phyloP scores from a whole-genome alignment of 331 rosid genomes.

The Ulmus americana region DNA sequence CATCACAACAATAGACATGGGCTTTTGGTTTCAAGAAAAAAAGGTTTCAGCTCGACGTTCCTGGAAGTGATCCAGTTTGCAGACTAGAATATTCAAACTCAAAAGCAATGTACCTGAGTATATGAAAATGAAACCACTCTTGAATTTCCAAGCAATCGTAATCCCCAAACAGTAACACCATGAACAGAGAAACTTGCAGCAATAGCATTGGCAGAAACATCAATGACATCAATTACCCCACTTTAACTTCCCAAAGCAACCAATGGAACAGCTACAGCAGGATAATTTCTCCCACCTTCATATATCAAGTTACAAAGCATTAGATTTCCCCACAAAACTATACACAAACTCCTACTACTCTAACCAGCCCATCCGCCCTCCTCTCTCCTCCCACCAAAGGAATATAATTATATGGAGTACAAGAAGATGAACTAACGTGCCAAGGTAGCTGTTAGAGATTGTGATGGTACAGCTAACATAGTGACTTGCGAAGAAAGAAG shows the following conservation, averaged over 20 bases:
- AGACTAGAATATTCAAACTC: slow-evolving; percentile 11
- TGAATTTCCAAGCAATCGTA: slow-evolving; percentile 98
- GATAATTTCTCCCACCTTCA: slow-evolving; percentile 92
- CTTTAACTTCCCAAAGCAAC: slow-evolving; percentile 95
- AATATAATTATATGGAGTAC: no score
- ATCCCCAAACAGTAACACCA: slow-evolving; percentile 70
- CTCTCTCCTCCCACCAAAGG: no score
- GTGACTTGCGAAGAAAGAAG: slow-evolving; percentile 95
- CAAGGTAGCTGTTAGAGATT: slow-evolving; percentile 82
- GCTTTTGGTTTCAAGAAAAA: neutral
- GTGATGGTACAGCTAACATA: slow-evolving; percentile 85
- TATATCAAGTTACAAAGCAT: slow-evolving; percentile 24
- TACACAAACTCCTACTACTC: slow-evolving; percentile 9
- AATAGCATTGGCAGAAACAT: slow-evolving; percentile 86
- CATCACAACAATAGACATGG: slow-evolving; percentile 5
- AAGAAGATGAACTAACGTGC: slow-evolving; percentile 76
- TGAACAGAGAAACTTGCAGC: slow-evolving; percentile 84
- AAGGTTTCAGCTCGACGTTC: slow-evolving; percentile 3
- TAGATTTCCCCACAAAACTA: neutral
- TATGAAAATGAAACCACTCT: slow-evolving; percentile 95
- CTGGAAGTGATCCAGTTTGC: neutral
- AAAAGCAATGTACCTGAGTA: slow-evolving; percentile 53
- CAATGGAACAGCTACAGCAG: slow-evolving; percentile 90
- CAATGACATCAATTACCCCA: slow-evolving; percentile 79
- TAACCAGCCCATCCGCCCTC: neutral